Base-by-base conservation (phyloP, 805 yeast species). In the Starmerella potacharoeniae region DNA sequence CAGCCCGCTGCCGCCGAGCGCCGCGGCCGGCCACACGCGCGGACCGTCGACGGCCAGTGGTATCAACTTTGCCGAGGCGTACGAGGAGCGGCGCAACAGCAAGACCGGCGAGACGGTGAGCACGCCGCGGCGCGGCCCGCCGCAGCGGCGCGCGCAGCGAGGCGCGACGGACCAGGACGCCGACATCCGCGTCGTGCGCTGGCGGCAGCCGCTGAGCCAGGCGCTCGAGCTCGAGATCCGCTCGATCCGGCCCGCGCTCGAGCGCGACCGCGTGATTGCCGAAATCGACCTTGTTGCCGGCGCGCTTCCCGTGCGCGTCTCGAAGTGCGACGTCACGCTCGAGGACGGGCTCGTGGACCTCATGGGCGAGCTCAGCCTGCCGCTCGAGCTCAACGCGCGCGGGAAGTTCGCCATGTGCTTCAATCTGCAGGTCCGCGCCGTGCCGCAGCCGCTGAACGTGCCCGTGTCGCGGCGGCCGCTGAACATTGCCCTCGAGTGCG, bases 171-270 rank as follows among this genome's bases (percentile, higher is more conserved):
- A 46, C 14, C 39, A 37, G 14, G 51, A 33, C 35, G 56, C 50
- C 22, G 53, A 49, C 16, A 47, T 51, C 28, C 51, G 52, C 41
- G 59, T 56, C 5, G 51, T 52, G n/a, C 51, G 58, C 11, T 59
- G 62, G 62, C 47, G 45, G 33, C 51, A 54, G 11, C 49, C 54
- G 31, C 56, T 63, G 11, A 46, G 22, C 31, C 64, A 63, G 30
- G 64, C 60, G 6, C 40, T 64, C 2, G 59, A 55, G 22, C 55
- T 61, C 41, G 61, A 61, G 49, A 53, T 64, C 8, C 54, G 62
- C 28, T 56, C 60, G 17, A 53, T 62, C 13, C 55, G 66, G 11
- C 66, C 66, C 1, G 62, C 63, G 6, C 54, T 61, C 28, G 66
- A 62, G 34, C 54, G 62, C 14, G 65, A 62, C 40, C 52, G 61